Conservation (phyloP, 2,329 filamentous ascomycete genomes). For the Ascomycota sp. region DNA sequence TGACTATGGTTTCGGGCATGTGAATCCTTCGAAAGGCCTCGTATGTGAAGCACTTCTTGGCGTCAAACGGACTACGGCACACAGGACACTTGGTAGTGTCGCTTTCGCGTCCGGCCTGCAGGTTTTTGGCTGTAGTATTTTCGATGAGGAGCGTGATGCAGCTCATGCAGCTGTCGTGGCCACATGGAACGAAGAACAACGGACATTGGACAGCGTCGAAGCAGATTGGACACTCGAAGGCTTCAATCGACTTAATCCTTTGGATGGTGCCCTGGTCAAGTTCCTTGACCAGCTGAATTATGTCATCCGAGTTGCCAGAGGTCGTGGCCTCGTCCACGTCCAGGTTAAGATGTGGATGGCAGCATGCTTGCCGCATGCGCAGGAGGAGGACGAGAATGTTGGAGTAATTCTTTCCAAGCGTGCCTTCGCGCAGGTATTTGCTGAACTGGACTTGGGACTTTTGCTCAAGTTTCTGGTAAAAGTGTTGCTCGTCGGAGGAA, state of each 20-base stretch:
- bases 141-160: conserved; percentile 55
- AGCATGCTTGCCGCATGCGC: conserved; percentile 55
- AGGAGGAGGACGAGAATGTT: conserved; percentile 65
- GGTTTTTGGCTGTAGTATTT: conserved; percentile 27
- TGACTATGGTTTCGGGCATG: conserved; percentile 29
- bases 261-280: conserved; percentile 39
- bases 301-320: conserved; percentile 16
- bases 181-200: conserved; percentile 62
- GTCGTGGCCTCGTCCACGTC: conserved; percentile 16
- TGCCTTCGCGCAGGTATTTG: conserved; percentile 49
- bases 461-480: conserved; percentile 55
- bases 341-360: conserved; percentile 12
- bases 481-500: conserved; percentile 50
- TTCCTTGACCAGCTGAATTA: conserved; percentile 40
- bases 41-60: conserved; percentile 53
- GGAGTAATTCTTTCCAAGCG: conserved; percentile 50
- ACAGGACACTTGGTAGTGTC: conserved; percentile 47
- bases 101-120: conserved; percentile 39
- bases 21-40: conserved; percentile 54
- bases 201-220: conserved; percentile 58
- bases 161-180: conserved; percentile 58
- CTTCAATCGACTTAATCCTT: conserved; percentile 38
- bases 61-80: conserved; percentile 48
- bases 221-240: conserved; percentile 67
- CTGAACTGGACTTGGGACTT: conserved; percentile 53